A percentile compares a stretch with the other conserved stretches of the same genome.
Evolutionary conservation across 1,139 yeast genomes (phyloP).

Genomic region (Eremothecium cymbalariae): DNA sequence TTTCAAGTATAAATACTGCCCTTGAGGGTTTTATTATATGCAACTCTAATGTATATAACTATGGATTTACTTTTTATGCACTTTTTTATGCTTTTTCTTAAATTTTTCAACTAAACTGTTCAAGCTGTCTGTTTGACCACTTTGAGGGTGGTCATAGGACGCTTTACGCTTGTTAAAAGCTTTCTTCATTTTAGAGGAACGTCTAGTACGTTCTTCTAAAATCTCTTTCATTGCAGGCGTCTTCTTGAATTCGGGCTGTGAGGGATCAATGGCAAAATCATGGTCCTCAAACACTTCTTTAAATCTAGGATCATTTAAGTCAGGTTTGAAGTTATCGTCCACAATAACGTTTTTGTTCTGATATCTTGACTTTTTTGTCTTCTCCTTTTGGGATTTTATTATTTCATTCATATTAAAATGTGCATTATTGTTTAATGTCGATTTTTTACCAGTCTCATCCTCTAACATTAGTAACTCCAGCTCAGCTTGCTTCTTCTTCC

Average conservation of each 20-base stretch:
- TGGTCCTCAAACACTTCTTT: constrained; percentile 79
- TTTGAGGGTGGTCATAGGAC: constrained; percentile 1
- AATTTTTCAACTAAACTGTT: constrained; percentile 25
- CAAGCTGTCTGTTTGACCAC: constrained; percentile 7
- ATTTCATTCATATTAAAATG: constrained; percentile 81
- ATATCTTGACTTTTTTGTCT: constrained; percentile 44
- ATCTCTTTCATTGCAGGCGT: constrained; percentile 82
- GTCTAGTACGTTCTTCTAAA: constrained; percentile 62
- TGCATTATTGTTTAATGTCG: constrained; percentile 34
- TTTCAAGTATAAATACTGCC: too few species aligned
- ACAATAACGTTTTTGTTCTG: constrained; percentile 43
- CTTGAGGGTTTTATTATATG: too few species aligned
- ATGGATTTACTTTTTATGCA: too few species aligned
- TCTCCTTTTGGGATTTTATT: constrained; percentile 59
- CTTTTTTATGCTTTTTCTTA: constrained; percentile 20
- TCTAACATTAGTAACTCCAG: constrained; percentile 68
- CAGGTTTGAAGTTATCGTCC: constrained; percentile 59
- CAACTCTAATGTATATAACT: neutral
- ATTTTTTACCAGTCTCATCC: constrained; percentile 43
- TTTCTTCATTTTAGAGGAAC: constrained; percentile 33
- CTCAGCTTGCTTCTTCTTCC: constrained; percentile 50
- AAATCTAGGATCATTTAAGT: constrained; percentile 78
- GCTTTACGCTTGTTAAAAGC: constrained; percentile 25
- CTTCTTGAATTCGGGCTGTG: constrained; percentile 78
- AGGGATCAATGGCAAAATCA: constrained; percentile 87